Percentiles rank a stretch among this genome's conserved stretches.
These are phyloP conservation scores for Claviceps capensis DNA, from an alignment of 2,329 filamentous ascomycete genomes.

Conservation along the genomic window DNA sequence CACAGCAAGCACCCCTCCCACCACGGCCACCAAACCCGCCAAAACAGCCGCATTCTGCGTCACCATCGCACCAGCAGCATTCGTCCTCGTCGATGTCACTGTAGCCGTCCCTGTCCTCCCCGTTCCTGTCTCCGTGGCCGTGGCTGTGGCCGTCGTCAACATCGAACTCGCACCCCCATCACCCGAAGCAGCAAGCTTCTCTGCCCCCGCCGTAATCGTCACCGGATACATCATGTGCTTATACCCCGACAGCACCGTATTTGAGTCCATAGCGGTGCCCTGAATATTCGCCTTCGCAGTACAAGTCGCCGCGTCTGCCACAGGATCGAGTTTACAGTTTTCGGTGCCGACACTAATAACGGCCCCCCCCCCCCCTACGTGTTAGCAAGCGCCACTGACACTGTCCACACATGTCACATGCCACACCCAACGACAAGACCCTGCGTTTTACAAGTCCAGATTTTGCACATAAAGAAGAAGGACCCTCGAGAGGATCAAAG, in stretches of 20 bases:
- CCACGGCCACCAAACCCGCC: slow-evolving; percentile 20
- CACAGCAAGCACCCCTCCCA: slow-evolving; percentile 23
- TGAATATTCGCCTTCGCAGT: slow-evolving; percentile 1
- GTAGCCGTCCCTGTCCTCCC: slow-evolving; percentile 4
- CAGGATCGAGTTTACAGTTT: slow-evolving; percentile 14
- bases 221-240: slow-evolving; percentile 14
- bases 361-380: too few species aligned
- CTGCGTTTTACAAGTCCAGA: too few species aligned
- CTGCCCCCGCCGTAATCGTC: slow-evolving; percentile 24
- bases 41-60: slow-evolving; percentile 21
- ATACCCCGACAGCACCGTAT: slow-evolving; percentile 10
- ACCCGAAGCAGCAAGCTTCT: slow-evolving; percentile 18
- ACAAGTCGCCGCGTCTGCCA: slow-evolving; percentile 14
- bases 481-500: too few species aligned
- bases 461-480: background rate
- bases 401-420: too few species aligned
- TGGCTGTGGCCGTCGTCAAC: slow-evolving; percentile 4
- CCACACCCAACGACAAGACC: too few species aligned
- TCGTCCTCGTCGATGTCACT: slow-evolving; percentile 10
- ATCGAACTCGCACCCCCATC: slow-evolving; percentile 4
- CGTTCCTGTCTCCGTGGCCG: background rate
- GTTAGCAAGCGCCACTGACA: too few species aligned
- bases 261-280: background rate
- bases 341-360: slow-evolving; percentile 7
- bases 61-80: slow-evolving; percentile 18